Base-by-base conservation (phyloP, 108 stramenopile species). In the Fragilariopsis cylindrus region DNA sequence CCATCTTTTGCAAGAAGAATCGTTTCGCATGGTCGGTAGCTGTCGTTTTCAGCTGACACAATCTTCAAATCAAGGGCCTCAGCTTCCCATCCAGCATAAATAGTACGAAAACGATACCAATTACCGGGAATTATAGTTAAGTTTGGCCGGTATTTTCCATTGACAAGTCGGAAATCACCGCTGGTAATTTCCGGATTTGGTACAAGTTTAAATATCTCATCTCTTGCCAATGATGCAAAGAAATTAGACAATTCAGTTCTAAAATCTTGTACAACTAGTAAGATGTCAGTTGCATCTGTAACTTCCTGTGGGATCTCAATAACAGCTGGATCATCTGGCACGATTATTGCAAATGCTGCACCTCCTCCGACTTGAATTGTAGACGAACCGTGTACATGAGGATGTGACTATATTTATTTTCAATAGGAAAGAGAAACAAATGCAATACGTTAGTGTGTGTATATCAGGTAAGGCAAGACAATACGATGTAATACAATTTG, bases 381-480 rank as follows among this genome's bases (percentile, higher is more conserved):
- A 8, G 65, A 21, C 15, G 52, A 68, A 48, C 66, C 74, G 52
- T 74, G 74, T 40, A 30, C 12, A 66, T 74, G 74, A 50, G 74
- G 65, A 44, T 74, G 74, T 19, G 30, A 30, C 30, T 30, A 30
- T 30, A 30, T 30, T 30, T 30, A 30, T 30, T 30, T 30, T 30
- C 30, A 30, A 30, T 2, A 30, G 30, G 30, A 30, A 30, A 30
- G 30, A 30, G 30, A 30, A 30, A 21, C 21, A 21, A 1, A 21
- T 21, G 21, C 21, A 21, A 21, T 21, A 21, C 1, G 21, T 21
- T 21, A 21, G 21, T 30, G 30, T 30, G 30, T 30, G 30, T 30
- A 30, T 30, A 30, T 30, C 30, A 30, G 30, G 1, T 30, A 30
- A 30, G 30, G 30, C 30, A 30, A 30, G 30, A 30, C 30, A 30